Base-by-base conservation (phyloP, 352 stramenopile species). In the Phytopythium sindhum region DNA sequence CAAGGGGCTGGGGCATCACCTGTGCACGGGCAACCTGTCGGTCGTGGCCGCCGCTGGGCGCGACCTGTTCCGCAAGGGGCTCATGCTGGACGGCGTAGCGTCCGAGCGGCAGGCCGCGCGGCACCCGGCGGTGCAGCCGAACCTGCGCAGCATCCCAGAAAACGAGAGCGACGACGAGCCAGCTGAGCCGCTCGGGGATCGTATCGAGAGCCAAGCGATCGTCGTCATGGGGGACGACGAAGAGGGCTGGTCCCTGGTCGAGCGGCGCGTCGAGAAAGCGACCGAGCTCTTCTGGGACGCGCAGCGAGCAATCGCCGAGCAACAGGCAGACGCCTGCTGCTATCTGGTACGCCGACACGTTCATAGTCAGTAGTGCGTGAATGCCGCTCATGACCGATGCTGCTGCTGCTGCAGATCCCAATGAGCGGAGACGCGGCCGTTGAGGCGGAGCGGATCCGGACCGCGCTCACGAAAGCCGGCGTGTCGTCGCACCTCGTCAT, bases 221-320 rank as follows among this genome's bases (percentile, higher is more conserved):
- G 67, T 90, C 47, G 67, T 89, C 24, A 57, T 84, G 26, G 76
- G 77, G 33, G 76, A 75, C 21, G 68, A 57, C 12, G 70, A 74
- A 2, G 63, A 83, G n/a, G 67, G 74, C 6, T 77, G 66, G 12
- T 37, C 68, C 3, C 65, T 73, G 63, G 68, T 78, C 9, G 65
- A 61, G 12, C 70, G 70, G 11, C 76, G 74, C 65, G 73, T 88
- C 44, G 65, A 68, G 47, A 73, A 67, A 41, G 73, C 71, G 19
- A 75, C 78, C 19, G 73, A 88, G 9, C 63, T 89, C 39, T 89
- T 89, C 63, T 87, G 76, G 74, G 60, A 83, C 33, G 80, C 80
- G 42, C 42, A 48, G 21, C 42, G 21, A 24, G 42, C 42, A 21
- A 23, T n/a, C 48, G 70, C 68, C 26, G 65, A 81, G 51, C 70